A percentile compares a stretch with the other conserved stretches of the same genome.
Evolutionary conservation across 371 early-diverging fungal species (phyloP).

Genomic region (Saksenaea vasiformis): DNA sequence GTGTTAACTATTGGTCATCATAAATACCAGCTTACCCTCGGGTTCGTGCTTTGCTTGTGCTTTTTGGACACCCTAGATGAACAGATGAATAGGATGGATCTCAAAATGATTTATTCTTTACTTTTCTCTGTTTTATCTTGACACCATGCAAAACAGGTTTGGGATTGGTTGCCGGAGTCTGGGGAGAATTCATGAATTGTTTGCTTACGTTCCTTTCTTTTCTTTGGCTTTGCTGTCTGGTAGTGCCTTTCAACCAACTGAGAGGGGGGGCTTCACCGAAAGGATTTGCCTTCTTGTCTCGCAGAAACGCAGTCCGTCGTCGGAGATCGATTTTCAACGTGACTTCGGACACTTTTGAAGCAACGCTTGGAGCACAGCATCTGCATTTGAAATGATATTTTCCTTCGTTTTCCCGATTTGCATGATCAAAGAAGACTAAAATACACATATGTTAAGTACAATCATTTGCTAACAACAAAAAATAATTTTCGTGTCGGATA

Average conservation of each 20-base stretch:
- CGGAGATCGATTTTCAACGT: too few relatives aligned
- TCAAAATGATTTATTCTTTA: constrained; percentile 17
- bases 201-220: constrained; percentile 15
- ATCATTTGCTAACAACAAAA: too few relatives aligned
- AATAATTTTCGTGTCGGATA: too few relatives aligned
- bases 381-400: too few relatives aligned
- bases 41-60: constrained; percentile 86
- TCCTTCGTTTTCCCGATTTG: too few relatives aligned
- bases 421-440: too few relatives aligned
- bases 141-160: constrained; percentile 82
- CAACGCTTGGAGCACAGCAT: too few relatives aligned
- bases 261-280: not conserved
- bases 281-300: too few relatives aligned
- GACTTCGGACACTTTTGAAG: too few relatives aligned
- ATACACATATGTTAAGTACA: too few relatives aligned
- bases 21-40: constrained; percentile 54
- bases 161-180: constrained; percentile 52
- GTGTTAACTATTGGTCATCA: not conserved
- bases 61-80: constrained; percentile 76
- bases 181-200: constrained; percentile 59
- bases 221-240: not conserved
- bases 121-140: constrained; percentile 81
- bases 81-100: constrained; percentile 4
- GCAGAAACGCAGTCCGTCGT: too few relatives aligned
- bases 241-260: constrained; percentile 8